A percentile compares a stretch with the other conserved stretches of the same genome.
phyloP scores from a whole-genome alignment of 2,329 filamentous ascomycete species.

The Fusarium dlaminii region DNA sequence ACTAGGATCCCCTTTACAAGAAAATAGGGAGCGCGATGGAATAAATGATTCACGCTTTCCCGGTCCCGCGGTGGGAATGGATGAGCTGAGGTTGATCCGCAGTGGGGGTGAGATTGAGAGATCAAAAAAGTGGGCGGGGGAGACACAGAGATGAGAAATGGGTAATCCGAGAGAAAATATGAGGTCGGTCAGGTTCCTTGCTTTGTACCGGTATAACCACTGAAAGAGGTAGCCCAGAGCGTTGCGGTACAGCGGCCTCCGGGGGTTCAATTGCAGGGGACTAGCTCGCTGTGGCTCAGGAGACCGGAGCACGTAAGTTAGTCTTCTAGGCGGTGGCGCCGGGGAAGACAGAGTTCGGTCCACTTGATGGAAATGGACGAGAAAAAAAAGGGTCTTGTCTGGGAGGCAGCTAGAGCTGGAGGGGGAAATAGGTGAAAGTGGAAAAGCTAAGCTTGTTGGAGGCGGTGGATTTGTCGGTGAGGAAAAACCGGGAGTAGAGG shows the following conservation, averaged over 20 bases:
- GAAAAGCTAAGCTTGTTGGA: slow-evolving; percentile 1
- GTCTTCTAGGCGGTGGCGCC: slow-evolving; percentile 29
- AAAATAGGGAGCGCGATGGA: slow-evolving; percentile 5
- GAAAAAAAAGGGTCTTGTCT: slow-evolving; percentile 8
- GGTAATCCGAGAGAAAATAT: slow-evolving; percentile 6
- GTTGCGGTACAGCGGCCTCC: slow-evolving; percentile 34
- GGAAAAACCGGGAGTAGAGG: slow-evolving; percentile 20
- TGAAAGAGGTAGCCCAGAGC: slow-evolving; percentile 26
- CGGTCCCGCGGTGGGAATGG: slow-evolving; percentile 33
- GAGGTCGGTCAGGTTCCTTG: slow-evolving; percentile 20
- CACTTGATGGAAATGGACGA: background rate
- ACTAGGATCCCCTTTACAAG: slow-evolving; percentile 30
- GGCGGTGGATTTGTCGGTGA: slow-evolving; percentile 41
- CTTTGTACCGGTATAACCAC: background rate
- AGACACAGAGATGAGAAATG: background rate
- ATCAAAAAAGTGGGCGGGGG: slow-evolving; percentile 6
- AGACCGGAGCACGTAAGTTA: background rate
- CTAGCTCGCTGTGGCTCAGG: slow-evolving; percentile 22
- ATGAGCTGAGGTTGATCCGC: slow-evolving; percentile 31
- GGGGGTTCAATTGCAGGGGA: slow-evolving; percentile 11
- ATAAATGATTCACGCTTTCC: slow-evolving; percentile 35
- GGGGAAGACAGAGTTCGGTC: slow-evolving; percentile 24
- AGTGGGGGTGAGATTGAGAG: slow-evolving; percentile 24
- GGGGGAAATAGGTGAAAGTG: slow-evolving; percentile 2
- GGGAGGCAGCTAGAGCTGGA: background rate